Conservation (phyloP, 495 filamentous ascomycete species). For the Penicillium dipodomyicola region DNA sequence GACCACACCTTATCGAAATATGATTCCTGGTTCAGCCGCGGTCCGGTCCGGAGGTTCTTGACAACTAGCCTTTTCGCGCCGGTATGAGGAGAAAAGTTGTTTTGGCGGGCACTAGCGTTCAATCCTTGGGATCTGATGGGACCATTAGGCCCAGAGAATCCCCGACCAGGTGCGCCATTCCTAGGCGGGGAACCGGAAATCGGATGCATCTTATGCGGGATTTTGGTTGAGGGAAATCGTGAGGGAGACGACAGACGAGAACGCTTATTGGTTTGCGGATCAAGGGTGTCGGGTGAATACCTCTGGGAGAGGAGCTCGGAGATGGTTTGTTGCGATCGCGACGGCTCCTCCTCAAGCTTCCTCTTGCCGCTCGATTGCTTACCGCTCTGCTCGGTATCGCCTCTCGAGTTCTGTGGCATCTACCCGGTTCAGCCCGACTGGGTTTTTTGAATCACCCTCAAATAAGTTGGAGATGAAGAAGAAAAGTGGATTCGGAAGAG, state of each 20-base stretch:
- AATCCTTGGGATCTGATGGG: slow-evolving; percentile 24
- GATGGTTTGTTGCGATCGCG: slow-evolving; percentile 48
- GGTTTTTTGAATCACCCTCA: slow-evolving; percentile 11
- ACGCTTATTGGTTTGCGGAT: slow-evolving; percentile 42
- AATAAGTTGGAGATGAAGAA: slow-evolving; percentile 9
- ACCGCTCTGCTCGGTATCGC: slow-evolving; percentile 47
- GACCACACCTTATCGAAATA: slow-evolving; percentile 72
- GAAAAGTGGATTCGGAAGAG: slow-evolving; percentile 17
- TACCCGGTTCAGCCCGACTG: slow-evolving; percentile 42
- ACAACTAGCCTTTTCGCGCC: slow-evolving; percentile 81
- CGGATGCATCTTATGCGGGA: slow-evolving; percentile 46
- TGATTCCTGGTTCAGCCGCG: slow-evolving; percentile 56
- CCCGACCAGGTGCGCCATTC: slow-evolving; percentile 29
- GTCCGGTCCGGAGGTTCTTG: slow-evolving; percentile 72
- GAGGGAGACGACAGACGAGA: slow-evolving; percentile 39
- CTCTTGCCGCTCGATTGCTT: slow-evolving; percentile 50
- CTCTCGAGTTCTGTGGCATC: slow-evolving; percentile 47
- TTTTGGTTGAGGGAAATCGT: slow-evolving; percentile 15
- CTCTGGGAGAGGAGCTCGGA: slow-evolving; percentile 47
- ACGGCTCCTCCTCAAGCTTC: slow-evolving; percentile 43
- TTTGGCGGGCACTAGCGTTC: slow-evolving; percentile 30
- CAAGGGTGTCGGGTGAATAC: slow-evolving; percentile 16
- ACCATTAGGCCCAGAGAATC: slow-evolving; percentile 19
- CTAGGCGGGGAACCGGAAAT: slow-evolving; percentile 42
- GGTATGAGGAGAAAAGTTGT: slow-evolving; percentile 43